Evolutionary conservation across 139 green algal species (phyloP).

Genomic region (Choricystis sp.): DNA sequence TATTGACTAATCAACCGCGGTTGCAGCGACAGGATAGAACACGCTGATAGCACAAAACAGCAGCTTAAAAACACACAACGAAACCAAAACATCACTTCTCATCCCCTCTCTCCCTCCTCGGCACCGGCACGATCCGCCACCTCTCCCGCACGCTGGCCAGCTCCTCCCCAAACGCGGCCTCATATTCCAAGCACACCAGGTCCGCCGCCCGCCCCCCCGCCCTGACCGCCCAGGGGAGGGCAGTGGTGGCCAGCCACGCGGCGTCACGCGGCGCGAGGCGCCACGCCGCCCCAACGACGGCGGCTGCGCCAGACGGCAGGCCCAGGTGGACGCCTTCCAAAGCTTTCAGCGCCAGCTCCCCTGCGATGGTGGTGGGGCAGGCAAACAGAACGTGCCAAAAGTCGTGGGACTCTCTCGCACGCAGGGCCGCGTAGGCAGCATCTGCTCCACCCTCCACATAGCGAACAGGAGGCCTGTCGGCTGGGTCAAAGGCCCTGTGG

Average conservation of each 20-base stretch:
- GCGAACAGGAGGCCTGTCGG: constrained; percentile 67
- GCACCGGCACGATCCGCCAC: background rate
- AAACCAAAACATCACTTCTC: too few relatives aligned
- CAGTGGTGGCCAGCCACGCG: constrained; percentile 34
- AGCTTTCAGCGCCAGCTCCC: constrained; percentile 86
- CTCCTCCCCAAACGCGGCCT: constrained; percentile 15
- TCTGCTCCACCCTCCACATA: constrained; percentile 91
- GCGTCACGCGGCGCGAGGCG: constrained; percentile 36
- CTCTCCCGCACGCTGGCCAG: background rate
- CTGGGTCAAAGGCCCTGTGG: constrained; percentile 51
- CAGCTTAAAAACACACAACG: too few relatives aligned
- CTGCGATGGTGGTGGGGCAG: constrained; percentile 81
- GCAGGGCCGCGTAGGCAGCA: constrained; percentile 68
- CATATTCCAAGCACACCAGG: constrained; percentile 83
- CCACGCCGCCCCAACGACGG: constrained; percentile 58
- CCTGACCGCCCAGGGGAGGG: constrained; percentile 74
- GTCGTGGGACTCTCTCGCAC: constrained; percentile 79
- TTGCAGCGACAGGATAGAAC: too few relatives aligned
- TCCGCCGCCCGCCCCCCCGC: constrained; percentile 52
- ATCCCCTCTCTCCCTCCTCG: background rate
- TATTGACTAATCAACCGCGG: too few relatives aligned
- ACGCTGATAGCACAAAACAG: too few relatives aligned
- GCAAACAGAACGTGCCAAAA: constrained; percentile 94
- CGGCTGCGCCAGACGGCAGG: constrained; percentile 76
- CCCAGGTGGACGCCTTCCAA: constrained; percentile 92